These are phyloP conservation scores for Chrysochromulina parva DNA, from an alignment of 78 protist genomes.

Conservation along the genomic window DNA sequence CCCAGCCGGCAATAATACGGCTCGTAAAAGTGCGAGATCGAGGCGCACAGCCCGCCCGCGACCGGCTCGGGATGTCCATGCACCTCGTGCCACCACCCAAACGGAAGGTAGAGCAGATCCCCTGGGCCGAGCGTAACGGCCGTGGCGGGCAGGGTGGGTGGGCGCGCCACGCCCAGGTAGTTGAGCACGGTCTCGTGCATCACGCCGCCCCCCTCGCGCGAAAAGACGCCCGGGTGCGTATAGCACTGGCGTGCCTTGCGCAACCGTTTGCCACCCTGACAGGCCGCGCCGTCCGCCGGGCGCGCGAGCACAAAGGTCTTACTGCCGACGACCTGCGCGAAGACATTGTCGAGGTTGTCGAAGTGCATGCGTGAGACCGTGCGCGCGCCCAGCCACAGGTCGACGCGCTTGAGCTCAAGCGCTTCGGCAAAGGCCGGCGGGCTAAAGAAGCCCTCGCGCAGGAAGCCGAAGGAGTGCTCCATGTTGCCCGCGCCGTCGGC, in stretches of 20 bases:
- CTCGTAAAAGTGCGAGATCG: background rate
- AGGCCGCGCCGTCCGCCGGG: background rate
- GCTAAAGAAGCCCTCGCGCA: background rate
- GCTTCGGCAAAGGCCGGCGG: background rate
- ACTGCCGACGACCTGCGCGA: background rate
- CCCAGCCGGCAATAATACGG: background rate
- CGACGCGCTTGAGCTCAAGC: background rate
- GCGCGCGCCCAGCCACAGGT: background rate
- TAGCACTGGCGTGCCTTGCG: background rate
- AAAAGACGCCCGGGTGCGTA: background rate
- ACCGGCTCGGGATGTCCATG: background rate
- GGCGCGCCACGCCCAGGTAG: background rate
- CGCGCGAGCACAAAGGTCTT: background rate
- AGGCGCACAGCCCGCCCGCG: background rate
- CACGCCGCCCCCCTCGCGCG: background rate
- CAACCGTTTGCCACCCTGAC: too few species aligned
- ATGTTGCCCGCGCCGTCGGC: conserved; percentile 5
- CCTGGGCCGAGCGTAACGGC: background rate
- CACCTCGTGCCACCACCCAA: background rate
- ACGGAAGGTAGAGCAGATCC: background rate
- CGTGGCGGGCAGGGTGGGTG: background rate
- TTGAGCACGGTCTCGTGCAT: background rate
- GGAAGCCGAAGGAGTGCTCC: background rate
- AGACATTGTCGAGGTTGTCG: background rate
- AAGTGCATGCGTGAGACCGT: background rate